Conservation (phyloP, 2,329 filamentous ascomycete species). For the Cercospora berteroae region DNA sequence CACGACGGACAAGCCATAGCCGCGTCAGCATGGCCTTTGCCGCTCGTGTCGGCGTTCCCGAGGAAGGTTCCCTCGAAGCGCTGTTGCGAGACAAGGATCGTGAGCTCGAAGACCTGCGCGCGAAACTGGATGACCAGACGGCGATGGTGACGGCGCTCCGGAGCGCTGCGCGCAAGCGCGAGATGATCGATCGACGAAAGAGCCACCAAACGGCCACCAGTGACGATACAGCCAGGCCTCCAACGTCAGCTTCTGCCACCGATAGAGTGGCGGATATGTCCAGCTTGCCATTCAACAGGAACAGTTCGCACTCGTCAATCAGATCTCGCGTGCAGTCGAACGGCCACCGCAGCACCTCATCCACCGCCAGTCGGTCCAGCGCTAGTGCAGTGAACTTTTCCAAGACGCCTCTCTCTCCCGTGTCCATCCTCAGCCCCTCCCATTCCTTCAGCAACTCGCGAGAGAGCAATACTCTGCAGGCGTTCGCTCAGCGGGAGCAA, state of each 20-base stretch:
- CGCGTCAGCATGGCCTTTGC: slow-evolving; percentile 74
- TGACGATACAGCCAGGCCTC: slow-evolving; percentile 19
- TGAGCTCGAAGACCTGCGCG: slow-evolving; percentile 87
- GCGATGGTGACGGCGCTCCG: slow-evolving; percentile 85
- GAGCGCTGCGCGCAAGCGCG: slow-evolving; percentile 79
- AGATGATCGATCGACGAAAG: slow-evolving; percentile 50
- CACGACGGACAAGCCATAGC: slow-evolving; percentile 83
- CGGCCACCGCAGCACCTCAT: slow-evolving; percentile 32
- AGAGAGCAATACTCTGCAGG: slow-evolving; percentile 16
- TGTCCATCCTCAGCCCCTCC: slow-evolving; percentile 30
- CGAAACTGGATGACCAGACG: slow-evolving; percentile 89
- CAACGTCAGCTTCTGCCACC: slow-evolving; percentile 19
- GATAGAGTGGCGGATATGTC: slow-evolving; percentile 26
- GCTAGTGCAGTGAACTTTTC: slow-evolving; percentile 31
- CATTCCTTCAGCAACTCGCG: slow-evolving; percentile 24
- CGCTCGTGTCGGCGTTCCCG: slow-evolving; percentile 44
- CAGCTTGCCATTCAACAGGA: slow-evolving; percentile 20
- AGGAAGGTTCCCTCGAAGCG: slow-evolving; percentile 71
- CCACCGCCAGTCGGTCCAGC: slow-evolving; percentile 28
- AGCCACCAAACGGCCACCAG: slow-evolving; percentile 26
- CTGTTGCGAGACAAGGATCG: slow-evolving; percentile 83
- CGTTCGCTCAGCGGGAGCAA: neutral
- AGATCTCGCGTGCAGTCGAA: slow-evolving; percentile 15
- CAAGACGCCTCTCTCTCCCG: slow-evolving; percentile 33
- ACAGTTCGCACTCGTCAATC: slow-evolving; percentile 28